Conservation (phyloP, 2,329 filamentous ascomycete genomes). For the Aspergillus floridensis region DNA sequence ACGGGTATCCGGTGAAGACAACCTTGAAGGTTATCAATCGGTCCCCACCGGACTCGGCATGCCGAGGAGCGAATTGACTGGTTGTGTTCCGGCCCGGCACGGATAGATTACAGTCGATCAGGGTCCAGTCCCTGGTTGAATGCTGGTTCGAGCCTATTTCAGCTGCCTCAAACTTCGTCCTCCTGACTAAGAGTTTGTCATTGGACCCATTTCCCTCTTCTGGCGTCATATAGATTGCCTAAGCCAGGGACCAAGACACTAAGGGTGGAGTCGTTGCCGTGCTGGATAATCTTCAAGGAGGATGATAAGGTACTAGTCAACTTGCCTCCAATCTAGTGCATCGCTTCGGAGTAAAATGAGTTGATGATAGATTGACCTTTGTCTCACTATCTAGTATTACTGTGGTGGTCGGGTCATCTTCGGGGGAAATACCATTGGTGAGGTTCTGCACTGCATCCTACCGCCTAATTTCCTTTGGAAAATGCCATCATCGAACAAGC, state of each 20-base stretch:
- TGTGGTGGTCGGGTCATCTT: not conserved
- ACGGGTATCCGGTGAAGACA: no score
- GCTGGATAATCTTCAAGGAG: not conserved
- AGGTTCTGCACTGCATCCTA: not conserved
- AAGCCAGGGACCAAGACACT: not conserved
- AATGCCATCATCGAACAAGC: no score
- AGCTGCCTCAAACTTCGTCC: not conserved
- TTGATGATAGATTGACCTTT: not conserved
- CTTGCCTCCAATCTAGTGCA: not conserved
- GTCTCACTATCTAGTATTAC: not conserved
- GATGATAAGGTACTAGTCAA: not conserved
- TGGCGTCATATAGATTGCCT: not conserved
- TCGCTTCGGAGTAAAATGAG: no score
- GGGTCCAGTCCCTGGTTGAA: not conserved
- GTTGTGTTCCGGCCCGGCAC: not conserved
- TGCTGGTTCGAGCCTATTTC: not conserved
- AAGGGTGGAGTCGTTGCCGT: not conserved
- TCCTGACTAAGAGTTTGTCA: slow-evolving; percentile 5
- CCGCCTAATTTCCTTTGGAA: no score
- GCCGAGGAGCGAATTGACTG: not conserved
- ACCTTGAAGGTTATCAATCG: not conserved
- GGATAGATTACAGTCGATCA: not conserved
- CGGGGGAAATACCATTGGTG: not conserved
- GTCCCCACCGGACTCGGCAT: not conserved
- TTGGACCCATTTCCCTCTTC: not conserved